Evolutionary conservation across 164 flowering plant species (phyloP), one percentile per base, ranked within the genome.

Genomic region (Annona squamosa): DNA sequence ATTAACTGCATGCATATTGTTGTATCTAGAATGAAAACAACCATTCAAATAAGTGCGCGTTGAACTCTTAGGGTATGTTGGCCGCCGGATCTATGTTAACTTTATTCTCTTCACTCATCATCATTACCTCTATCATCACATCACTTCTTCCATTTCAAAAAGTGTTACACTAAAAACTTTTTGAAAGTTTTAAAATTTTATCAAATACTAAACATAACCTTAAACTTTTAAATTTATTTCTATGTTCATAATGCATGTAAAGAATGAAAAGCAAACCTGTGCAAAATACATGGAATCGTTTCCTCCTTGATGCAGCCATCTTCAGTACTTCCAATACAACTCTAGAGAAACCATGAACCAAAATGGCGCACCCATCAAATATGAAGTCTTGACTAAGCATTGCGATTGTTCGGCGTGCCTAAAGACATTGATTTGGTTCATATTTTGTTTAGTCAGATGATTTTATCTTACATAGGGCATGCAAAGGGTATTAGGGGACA

Each of bases 271-370:
- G 56, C 77, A 75, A 72, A 93, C 98, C 98, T 84, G 99, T 95
- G 83, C 99, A 95, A 63, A 93, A 79, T 73, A 95, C 97, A 62
- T 95, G 86, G 81, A 95, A 95, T 37, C 85, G 81, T 79, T 95
- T 95, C 82, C 91, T 88, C 72, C 80, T 91, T 52, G 82, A 87
- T n/a, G 95, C 97, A 43, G 98, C 97, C 6, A 83, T 81, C 88
- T 85, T 95, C 75, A 95, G 75, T 61, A 88, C 91, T 84, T 95
- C 99, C 47, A 91, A 73, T 45, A 95, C 98, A 43, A 95, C 98
- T 81, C 99, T 86, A 56, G 99, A 95, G 83, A 89, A 95, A 56
- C 99, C 99, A 80, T 95, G 99, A 62, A 95, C 98, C 87, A 95
- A 88, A 74, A 95, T 95, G 41, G 98, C 91, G 75, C 99, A 95